Conservation (phyloP, 2,329 filamentous ascomycete species). For the Talaromyces sp. region DNA sequence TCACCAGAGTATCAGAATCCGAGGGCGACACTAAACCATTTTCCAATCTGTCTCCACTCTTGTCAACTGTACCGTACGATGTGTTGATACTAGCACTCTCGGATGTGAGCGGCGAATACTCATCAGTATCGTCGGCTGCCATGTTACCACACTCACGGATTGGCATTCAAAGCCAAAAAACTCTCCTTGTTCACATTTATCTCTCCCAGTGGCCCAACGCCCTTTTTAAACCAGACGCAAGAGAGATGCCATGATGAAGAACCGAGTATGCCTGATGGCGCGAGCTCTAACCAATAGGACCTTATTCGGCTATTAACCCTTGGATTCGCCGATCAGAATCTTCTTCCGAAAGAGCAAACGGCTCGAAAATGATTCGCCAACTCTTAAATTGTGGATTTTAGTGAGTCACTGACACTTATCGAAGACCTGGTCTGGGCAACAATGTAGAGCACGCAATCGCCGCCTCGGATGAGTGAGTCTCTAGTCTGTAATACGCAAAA, state of each 20-base stretch:
- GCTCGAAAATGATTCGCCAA: not conserved
- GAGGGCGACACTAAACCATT: not conserved
- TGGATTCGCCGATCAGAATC: not conserved
- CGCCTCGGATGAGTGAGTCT: not conserved
- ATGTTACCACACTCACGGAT: not conserved
- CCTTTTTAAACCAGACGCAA: not conserved
- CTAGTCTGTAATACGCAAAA: not conserved
- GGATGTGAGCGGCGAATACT: not conserved
- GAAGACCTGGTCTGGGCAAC: not conserved
- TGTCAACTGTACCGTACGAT: not conserved
- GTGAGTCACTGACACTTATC: not conserved
- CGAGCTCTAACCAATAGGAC: not conserved
- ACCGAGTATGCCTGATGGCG: not conserved
- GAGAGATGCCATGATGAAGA: not conserved
- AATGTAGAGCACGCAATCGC: not conserved
- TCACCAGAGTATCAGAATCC: not conserved
- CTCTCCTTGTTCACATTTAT: not conserved
- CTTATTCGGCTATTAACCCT: not conserved
- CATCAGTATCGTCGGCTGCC: not conserved
- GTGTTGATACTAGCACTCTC: not conserved
- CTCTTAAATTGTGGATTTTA: not conserved
- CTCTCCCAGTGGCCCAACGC: not conserved
- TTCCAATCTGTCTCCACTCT: not conserved
- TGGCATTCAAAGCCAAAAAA: not conserved
- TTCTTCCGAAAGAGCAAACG: not conserved